Base-by-base conservation (phyloP, 257 asterid species). In the Cruciata laevipes region DNA sequence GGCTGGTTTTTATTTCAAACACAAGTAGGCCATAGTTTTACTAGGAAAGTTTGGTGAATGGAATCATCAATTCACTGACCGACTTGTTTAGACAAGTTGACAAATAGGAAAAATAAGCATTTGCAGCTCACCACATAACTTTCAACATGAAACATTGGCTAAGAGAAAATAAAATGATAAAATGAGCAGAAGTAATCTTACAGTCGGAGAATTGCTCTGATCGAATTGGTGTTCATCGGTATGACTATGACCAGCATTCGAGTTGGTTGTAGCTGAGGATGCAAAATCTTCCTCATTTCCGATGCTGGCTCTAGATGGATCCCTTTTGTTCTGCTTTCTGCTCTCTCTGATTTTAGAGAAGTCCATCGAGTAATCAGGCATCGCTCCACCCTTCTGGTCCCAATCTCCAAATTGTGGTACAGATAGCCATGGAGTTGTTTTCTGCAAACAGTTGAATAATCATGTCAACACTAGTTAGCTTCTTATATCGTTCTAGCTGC, bases 391-490 rank as follows among this genome's bases (percentile, higher is more conserved):
- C 79, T 90, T 86, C 67, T 88, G 97, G 71, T 90, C 97, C 97
- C 97, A 90, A 74, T 90, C 96, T 24, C 97, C 97, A 73, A 90
- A 90, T 49, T 90, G 97, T 49, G 97, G 96, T 77, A 90, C 96
- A 53, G 97, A 88, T 42, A 90, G 80, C 97, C 96, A 85, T 72
- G 87, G 85, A 5, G 80, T 83, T 64, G 77, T 77, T 65, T 72
- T 88, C 95, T 88, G 74, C 80, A 75, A 9, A 21, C 71, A 67
- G 58, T n/a, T 20, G 27, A 60, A 25, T 17, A 35, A 25, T 35
- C 33, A 47, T 7, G 47, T 18, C 33, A 47, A 5, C 55, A 18
- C 27, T 63, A 5, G n/a, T 61, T 7, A 14, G 21, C 62, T 8
- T 23, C 52, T 70, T 55, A 20, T 44, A n/a, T 6, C 16, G 25